Evolutionary conservation across 2,329 filamentous ascomycete species (phyloP).

Genomic region (Colletotrichum plurivorum): DNA sequence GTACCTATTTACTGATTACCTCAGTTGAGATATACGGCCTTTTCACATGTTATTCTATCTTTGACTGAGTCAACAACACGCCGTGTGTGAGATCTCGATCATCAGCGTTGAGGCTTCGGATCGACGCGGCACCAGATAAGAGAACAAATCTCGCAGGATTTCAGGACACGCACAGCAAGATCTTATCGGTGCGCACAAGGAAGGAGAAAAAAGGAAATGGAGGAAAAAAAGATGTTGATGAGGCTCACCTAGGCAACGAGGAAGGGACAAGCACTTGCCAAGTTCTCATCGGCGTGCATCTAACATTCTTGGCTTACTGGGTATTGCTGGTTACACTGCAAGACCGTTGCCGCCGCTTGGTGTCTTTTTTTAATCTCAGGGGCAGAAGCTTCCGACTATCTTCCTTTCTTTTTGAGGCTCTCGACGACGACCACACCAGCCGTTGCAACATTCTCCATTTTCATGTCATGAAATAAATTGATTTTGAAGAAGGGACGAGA

Average conservation of each 20-base stretch:
- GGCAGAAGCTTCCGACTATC: no score
- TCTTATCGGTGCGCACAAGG: no score
- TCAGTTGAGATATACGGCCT: not conserved
- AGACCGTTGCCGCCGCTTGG: not conserved
- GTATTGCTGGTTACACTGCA: constrained; percentile 20
- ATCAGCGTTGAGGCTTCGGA: not conserved
- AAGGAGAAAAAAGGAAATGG: not conserved
- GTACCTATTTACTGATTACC: no score
- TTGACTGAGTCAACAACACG: not conserved
- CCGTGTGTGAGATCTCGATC: not conserved
- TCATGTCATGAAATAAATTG: no score
- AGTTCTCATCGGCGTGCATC: constrained; percentile 1
- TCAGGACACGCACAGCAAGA: no score
- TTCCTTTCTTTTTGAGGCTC: no score
- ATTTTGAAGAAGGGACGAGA: no score
- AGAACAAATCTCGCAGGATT: not conserved
- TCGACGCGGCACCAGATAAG: not conserved
- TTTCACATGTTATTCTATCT: constrained; percentile 13
- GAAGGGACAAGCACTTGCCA: constrained; percentile 8
- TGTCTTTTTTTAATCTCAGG: no score
- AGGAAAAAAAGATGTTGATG: not conserved
- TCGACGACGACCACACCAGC: no score
- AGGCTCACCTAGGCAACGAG: not conserved
- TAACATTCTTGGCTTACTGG: constrained; percentile 10
- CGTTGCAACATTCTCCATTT: no score